phyloP scores from a whole-genome alignment of 1,284 basidiomycete species.

The Vanrija pseudolonga region DNA sequence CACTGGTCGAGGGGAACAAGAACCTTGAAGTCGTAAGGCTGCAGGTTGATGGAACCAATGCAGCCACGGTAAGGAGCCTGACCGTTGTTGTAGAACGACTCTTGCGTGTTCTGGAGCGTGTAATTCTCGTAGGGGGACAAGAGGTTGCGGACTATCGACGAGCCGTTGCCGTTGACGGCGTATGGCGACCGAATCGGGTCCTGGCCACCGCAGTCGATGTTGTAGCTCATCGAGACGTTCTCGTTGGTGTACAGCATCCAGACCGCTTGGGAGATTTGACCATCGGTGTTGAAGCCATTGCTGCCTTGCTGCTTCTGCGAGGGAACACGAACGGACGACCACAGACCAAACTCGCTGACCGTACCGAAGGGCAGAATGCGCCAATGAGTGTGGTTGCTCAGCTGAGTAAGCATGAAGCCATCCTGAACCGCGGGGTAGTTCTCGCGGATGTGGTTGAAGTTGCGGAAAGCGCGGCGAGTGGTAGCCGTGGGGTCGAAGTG shows the following conservation, averaged over 20 bases:
- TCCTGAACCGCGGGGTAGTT: constrained; percentile 73
- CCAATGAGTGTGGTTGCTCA: constrained; percentile 77
- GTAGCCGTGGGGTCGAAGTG: constrained; percentile 88
- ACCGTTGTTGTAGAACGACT: constrained; percentile 62
- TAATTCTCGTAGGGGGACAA: constrained; percentile 78
- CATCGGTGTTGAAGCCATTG: constrained; percentile 38
- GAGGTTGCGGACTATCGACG: constrained; percentile 65
- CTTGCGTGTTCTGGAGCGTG: constrained; percentile 60
- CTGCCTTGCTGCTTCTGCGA: constrained; percentile 53
- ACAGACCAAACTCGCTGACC: constrained; percentile 76
- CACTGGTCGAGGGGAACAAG: constrained; percentile 67
- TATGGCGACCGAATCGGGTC: constrained; percentile 77
- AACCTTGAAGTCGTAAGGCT: constrained; percentile 73
- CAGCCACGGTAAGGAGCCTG: constrained; percentile 69
- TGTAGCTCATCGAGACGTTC: constrained; percentile 65
- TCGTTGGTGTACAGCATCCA: constrained; percentile 82
- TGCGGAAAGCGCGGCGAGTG: constrained; percentile 66
- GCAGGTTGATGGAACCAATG: constrained; percentile 61
- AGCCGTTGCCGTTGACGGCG: constrained; percentile 43
- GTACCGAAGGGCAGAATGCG: constrained; percentile 78
- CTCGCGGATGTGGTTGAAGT: constrained; percentile 66
- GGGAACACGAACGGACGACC: constrained; percentile 68
- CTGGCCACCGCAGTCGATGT: constrained; percentile 57
- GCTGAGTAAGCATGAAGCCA: constrained; percentile 71
- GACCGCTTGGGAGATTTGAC: constrained; percentile 58